These are phyloP conservation scores for Cladophialophora yegresii DNA, from an alignment of 2,329 filamentous ascomycete genomes.

Conservation along the genomic window DNA sequence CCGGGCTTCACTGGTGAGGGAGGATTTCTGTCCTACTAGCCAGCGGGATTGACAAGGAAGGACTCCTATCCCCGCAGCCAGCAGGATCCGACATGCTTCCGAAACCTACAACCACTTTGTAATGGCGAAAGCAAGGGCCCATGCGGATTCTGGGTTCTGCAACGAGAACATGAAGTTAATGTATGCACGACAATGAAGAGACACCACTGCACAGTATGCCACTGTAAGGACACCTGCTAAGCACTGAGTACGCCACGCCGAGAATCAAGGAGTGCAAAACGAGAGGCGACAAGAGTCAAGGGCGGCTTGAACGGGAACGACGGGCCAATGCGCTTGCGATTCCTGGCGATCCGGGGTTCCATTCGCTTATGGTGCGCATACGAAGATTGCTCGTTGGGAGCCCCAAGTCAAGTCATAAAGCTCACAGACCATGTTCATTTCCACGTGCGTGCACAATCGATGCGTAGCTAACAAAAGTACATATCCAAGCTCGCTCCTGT, in stretches of 20 bases:
- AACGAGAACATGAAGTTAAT: neutral
- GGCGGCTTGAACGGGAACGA: neutral
- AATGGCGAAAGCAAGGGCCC: neutral
- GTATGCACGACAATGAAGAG: neutral
- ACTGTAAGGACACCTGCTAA: too few relatives aligned
- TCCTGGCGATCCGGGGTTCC: neutral
- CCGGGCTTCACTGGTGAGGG: too few relatives aligned
- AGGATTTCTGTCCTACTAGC: neutral
- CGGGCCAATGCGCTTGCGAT: neutral
- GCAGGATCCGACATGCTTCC: neutral
- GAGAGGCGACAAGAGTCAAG: neutral
- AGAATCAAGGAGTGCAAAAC: neutral
- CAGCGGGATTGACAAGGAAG: neutral
- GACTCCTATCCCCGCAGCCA: too few relatives aligned
- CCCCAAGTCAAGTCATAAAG: neutral
- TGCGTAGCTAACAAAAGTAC: conserved; percentile 14
- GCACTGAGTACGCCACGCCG: neutral
- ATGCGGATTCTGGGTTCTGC: neutral
- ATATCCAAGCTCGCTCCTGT: conserved; percentile 15
- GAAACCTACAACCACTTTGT: neutral
- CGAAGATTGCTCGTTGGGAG: neutral
- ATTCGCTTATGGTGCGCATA: too few relatives aligned
- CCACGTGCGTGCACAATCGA: neutral
- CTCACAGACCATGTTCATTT: neutral
- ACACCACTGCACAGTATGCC: neutral